Evolutionary conservation across 1,284 basidiomycete species (phyloP), one percentile per base, ranked within the genome.

Genomic region (Ustilago crameri): DNA sequence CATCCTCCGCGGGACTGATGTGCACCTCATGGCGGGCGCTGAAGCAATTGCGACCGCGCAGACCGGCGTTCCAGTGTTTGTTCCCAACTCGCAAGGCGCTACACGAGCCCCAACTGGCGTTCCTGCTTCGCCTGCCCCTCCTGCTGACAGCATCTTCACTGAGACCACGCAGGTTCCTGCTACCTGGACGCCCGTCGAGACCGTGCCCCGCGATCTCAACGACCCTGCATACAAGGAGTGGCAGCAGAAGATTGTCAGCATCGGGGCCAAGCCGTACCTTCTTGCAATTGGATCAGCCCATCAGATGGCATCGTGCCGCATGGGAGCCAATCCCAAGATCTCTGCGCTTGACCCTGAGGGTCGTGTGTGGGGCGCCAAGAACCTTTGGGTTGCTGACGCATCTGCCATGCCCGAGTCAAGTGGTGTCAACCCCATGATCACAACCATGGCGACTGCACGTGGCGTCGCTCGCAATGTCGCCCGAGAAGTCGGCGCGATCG

Each of bases 351-450:
- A 85, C 61, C 81, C 84, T 9, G 69, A 83, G 37, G 86, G 85
- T 8, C 74, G 79, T 18, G 84, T 86, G 0, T 85, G 84, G 77
- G 85, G 85, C 3, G 78, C 82, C 5, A 70, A 82, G 30, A 80
- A 82, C 17, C 78, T 86, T n/a, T 86, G 84, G 76, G 80, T 85
- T 23, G 85, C 85, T 8, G 86, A 86, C 50, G 85, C 85, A 23
- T 82, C 80, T 34, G 75, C 82, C 37, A 79, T 86, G 57, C 84
- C 84, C 9, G 84, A 83, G 45, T 82, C 84, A 4, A 81, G 81
- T 3, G 86, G 85, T 27, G 86, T 86, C 55, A 86, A 86, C 68
- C 86, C 86, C 0, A 85, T 86, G 85, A 80, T 86, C 48, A 84
- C 85, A 8, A 81, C 79, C 40, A 80, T 82, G 79, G 79, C 75